Percentiles rank a stretch among this genome's conserved stretches.
Conservation (phyloP, 2,329 filamentous ascomycete species). For the Pyrenophora graminea region DNA sequence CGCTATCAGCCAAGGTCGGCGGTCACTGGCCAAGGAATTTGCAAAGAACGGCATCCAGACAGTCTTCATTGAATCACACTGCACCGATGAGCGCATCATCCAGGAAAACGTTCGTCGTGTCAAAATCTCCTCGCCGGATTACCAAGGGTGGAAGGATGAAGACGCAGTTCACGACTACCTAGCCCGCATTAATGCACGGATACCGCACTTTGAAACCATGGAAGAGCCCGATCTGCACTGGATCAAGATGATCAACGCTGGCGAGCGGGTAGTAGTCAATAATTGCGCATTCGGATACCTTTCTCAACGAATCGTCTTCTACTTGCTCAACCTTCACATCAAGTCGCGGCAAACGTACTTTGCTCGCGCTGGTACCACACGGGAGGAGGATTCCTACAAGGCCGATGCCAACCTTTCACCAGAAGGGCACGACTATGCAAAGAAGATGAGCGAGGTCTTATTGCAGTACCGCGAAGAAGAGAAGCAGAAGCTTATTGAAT, state of each 20-base stretch:
- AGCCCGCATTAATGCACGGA: conserved; percentile 84
- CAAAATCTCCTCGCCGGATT: conserved; percentile 98
- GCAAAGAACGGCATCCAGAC: conserved; percentile 97
- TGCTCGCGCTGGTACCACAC: conserved; percentile 80
- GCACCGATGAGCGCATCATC: conserved; percentile 89
- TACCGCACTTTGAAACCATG: conserved; percentile 97
- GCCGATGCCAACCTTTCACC: conserved; percentile 83
- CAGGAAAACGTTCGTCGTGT: conserved; percentile 96
- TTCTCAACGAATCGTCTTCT: conserved; percentile 96
- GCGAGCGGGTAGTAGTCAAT: conserved; percentile 90
- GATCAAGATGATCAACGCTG: conserved; percentile 99
- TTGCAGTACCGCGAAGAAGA: conserved; percentile 83
- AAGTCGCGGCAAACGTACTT: conserved; percentile 95
- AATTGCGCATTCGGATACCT: conserved; percentile 97
- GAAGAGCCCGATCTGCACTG: conserved; percentile 91
- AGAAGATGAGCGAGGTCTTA: conserved; percentile 70
- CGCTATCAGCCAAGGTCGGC: conserved; percentile 78
- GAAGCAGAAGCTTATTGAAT: conserved; percentile 68
- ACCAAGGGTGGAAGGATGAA: conserved; percentile 86
- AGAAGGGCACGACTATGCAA: conserved; percentile 78
- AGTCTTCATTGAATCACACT: conserved; percentile 93
- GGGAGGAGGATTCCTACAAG: conserved; percentile 90
- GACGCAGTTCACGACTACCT: conserved; percentile 93
- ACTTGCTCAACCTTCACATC: conserved; percentile 95
- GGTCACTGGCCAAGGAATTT: conserved; percentile 90